A percentile compares a stretch with the other conserved stretches of the same genome.
Evolutionary conservation across 129 eudicot species (phyloP).

Genomic region (Lactuca sativa): DNA sequence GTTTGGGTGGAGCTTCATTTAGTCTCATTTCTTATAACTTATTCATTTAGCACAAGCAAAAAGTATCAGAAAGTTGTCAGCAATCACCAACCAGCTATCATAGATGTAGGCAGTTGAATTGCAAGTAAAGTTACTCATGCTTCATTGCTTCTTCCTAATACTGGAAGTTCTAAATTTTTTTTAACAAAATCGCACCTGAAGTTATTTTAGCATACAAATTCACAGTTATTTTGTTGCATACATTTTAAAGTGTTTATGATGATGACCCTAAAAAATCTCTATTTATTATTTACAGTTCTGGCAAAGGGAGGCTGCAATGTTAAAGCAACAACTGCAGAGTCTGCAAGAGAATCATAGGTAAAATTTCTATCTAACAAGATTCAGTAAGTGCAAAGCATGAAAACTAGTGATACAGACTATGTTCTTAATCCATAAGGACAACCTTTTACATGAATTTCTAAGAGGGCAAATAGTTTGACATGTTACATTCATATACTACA

Average conservation of each 20-base stretch:
- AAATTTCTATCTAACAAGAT: constrained; percentile 17
- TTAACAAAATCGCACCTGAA: constrained; percentile 3
- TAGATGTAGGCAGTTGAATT: neutral
- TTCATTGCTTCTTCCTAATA: constrained; percentile 3
- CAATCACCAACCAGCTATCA: no score
- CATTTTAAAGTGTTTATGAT: neutral
- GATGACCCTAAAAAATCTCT: neutral
- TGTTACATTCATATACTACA: neutral
- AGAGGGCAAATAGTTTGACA: neutral
- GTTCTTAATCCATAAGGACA: neutral
- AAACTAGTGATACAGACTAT: neutral
- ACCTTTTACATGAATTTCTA: neutral
- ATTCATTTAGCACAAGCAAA: no score
- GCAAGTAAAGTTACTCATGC: neutral
- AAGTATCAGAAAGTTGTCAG: no score
- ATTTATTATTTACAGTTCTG: constrained; percentile 40
- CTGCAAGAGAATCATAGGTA: constrained; percentile 80
- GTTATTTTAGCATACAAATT: neutral
- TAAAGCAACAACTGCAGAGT: constrained; percentile 71
- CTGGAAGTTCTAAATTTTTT: neutral
- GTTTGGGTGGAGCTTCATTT: neutral
- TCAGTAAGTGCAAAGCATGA: neutral
- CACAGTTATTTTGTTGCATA: neutral
- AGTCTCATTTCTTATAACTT: no score
- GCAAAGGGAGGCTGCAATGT: constrained; percentile 55